Base-by-base conservation (phyloP, 305 asterid species). In the Petunia hybrid region DNA sequence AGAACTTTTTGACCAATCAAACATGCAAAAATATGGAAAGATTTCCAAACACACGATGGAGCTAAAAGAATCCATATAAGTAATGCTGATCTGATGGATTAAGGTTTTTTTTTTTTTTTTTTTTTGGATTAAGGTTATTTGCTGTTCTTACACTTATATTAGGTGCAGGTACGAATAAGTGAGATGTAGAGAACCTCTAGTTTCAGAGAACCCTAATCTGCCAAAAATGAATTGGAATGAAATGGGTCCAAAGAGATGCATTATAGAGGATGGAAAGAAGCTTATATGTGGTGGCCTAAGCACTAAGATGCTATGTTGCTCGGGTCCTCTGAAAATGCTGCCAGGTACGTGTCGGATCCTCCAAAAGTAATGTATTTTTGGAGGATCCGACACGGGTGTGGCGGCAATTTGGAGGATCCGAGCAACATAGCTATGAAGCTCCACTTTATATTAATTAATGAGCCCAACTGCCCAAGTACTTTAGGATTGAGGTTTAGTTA, bases 401-500 rank as follows among this genome's bases (percentile, higher is more conserved):
- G 31, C 31, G 31, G 31, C 31, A 22, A 22, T 22, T 22, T 22
- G 31, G 31, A 22, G 31, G 31, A 22, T 22, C 31, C 31, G 31
- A 22, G 31, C 31, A 22, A 22, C 31, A 22, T 22, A 22, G 31
- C 31, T 31, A 60, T 16, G 39, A 60, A 60, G 65, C 39, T 60
- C 36, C 39, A 2, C 16, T 22, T 60, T 39, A 22, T 16, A 60
- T 53, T 10, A 53, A n/a, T 10, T 53, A 53, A 16, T 60, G 31
- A 22, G 31, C 31, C 65, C 65, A 9, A 62, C 31, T 22, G 35
- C 68, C 42, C 7, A 62, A 62, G 1, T 35, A 62, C n/a, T 62
- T 10, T 64, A 64, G 45, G 45, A 12, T 38, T 64, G 70, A 64
- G 70, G 45, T 39, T 64, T 64, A 64, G 45, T 64, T 36, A 45